phyloP scores from a whole-genome alignment of 2,329 filamentous ascomycete genomes.

The Macrophomina phaseolina region DNA sequence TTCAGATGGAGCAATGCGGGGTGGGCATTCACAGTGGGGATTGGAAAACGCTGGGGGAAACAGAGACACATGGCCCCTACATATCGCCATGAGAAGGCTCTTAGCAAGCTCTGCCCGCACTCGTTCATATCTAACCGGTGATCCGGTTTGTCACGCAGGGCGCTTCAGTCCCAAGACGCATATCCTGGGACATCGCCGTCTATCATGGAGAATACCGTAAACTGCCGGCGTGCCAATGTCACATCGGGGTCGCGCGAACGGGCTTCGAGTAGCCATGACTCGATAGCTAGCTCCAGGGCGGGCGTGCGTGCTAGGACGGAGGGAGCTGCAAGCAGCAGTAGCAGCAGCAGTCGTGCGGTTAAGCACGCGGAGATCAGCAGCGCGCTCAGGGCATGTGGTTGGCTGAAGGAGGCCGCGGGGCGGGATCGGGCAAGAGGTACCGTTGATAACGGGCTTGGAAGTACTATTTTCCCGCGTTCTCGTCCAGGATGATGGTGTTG shows the following conservation, averaged over 20 bases:
- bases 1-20: too few species aligned
- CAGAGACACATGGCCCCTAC: background rate
- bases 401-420: background rate
- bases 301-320: background rate
- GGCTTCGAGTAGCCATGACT: background rate
- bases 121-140: background rate
- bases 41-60: background rate
- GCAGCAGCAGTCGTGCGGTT: too few species aligned
- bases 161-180: background rate
- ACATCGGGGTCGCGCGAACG: background rate
- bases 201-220: background rate
- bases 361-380: background rate
- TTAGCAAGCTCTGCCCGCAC: background rate
- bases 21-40: too few species aligned
- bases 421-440: background rate
- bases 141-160: background rate
- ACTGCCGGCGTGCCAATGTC: conserved; percentile 1
- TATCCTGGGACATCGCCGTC: background rate
- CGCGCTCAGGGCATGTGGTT: background rate
- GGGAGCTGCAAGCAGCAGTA: background rate
- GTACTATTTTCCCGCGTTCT: background rate
- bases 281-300: background rate
- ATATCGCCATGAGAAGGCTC: background rate
- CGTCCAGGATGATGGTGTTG: background rate
- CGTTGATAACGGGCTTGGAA: background rate